Conservation (phyloP, 768 basidiomycete genomes). For the Lactarius vividus region DNA sequence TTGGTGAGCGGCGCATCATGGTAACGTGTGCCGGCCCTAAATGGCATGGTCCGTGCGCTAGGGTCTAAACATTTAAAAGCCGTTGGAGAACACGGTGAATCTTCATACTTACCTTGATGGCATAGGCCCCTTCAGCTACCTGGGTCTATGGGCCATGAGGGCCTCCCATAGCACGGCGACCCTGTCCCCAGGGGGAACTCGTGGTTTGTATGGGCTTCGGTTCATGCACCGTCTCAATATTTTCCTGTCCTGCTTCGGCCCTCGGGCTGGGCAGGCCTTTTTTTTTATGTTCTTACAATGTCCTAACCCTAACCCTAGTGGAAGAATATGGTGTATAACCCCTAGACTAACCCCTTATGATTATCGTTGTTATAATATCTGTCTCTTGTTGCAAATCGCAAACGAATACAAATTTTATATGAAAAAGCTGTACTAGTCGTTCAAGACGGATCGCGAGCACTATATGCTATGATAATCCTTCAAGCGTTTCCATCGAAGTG, state of each 20-base stretch:
- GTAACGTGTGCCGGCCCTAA: constrained; percentile 21
- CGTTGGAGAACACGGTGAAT: neutral
- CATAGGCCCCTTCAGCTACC: constrained; percentile 32
- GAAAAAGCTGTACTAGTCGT: neutral
- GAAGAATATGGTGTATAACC: neutral
- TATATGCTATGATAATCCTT: constrained; percentile 46
- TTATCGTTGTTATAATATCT: neutral
- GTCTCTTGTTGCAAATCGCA: neutral
- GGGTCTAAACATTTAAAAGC: constrained; percentile 11
- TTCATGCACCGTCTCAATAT: constrained; percentile 79
- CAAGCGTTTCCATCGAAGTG: constrained; percentile 89
- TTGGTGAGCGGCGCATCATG: neutral
- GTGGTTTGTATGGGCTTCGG: constrained; percentile 52
- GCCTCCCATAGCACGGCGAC: constrained; percentile 33
- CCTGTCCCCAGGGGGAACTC: constrained; percentile 31
- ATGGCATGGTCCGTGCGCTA: constrained; percentile 29
- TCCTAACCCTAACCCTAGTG: constrained; percentile 43
- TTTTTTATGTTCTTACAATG: constrained; percentile 28
- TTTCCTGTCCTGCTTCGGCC: constrained; percentile 70
- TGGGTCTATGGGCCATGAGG: constrained; percentile 31
- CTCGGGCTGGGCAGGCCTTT: constrained; percentile 34
- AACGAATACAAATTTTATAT: neutral
- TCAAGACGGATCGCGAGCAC: neutral
- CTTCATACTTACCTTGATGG: constrained; percentile 35
- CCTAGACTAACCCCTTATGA: neutral